These are phyloP conservation scores for Arthrobotrys conoides DNA, from an alignment of 2,329 filamentous ascomycete species.

Conservation along the genomic window DNA sequence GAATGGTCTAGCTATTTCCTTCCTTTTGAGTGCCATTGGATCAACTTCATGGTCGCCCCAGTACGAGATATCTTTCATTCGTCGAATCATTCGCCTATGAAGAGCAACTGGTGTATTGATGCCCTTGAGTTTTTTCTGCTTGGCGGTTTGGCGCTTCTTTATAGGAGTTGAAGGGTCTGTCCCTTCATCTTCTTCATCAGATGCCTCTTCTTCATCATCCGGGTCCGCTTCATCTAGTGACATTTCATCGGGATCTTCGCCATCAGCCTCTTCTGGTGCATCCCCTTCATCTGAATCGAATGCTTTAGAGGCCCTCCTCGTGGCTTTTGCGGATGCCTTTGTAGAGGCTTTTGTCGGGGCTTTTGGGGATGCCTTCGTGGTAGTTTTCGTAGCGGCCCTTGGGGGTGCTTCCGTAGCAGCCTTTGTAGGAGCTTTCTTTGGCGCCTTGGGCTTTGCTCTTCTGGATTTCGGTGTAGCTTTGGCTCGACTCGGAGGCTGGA, in stretches of 20 bases:
- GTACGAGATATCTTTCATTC: constrained; percentile 60
- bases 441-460: neutral
- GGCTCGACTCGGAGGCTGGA: constrained; percentile 29
- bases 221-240: constrained; percentile 33
- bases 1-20: constrained; percentile 48
- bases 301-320: neutral
- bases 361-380: neutral
- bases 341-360: neutral
- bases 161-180: neutral
- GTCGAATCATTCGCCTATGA: constrained; percentile 50
- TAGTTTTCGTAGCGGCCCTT: neutral
- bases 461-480: constrained; percentile 24
- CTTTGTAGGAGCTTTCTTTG: neutral
- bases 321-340: neutral
- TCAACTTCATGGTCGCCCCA: constrained; percentile 55
- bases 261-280: neutral
- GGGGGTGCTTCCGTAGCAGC: neutral
- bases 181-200: constrained; percentile 36
- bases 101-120: constrained; percentile 47
- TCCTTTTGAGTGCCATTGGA: constrained; percentile 37
- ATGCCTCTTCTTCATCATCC: constrained; percentile 43
- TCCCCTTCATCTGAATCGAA: constrained; percentile 13
- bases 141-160: neutral
- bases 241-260: constrained; percentile 5
- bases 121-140: constrained; percentile 36